Conservation (phyloP, 192 early-diverging fungal species). For the Glomus cerebriforme region DNA sequence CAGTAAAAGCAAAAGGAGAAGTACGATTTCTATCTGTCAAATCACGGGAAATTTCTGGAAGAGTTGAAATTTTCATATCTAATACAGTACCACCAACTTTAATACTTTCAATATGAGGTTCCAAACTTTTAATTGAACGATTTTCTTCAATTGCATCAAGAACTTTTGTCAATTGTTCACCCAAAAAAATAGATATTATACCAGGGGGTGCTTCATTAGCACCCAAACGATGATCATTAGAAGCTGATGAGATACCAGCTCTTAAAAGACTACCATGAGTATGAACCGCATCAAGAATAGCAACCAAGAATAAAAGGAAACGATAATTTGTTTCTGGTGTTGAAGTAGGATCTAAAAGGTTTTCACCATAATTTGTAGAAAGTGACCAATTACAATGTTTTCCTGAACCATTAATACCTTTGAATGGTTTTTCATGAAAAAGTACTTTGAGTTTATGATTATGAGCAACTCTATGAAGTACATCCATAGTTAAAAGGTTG, state of each 20-base stretch:
- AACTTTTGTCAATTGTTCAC: conserved; percentile 95
- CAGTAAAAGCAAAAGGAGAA: conserved; percentile 98
- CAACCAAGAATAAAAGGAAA: conserved; percentile 94
- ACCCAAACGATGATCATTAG: conserved; percentile 98
- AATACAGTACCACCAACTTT: conserved; percentile 93
- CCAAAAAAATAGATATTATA: conserved; percentile 97
- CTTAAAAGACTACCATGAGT: conserved; percentile 91
- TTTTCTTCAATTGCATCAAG: conserved; percentile 89
- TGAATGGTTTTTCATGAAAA: conserved; percentile 99
- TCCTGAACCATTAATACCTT: conserved; percentile 97
- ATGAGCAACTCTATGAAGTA: conserved; percentile 96
- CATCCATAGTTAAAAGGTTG: conserved; percentile 98
- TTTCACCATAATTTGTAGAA: conserved; percentile 92
- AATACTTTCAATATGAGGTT: conserved; percentile 89
- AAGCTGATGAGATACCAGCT: conserved; percentile 88
- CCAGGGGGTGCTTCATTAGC: conserved; percentile 97
- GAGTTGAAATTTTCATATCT: conserved; percentile 91
- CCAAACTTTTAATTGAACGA: conserved; percentile 83
- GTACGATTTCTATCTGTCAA: conserved; percentile 99
- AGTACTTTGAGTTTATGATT: conserved; percentile 95
- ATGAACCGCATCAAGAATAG: conserved; percentile 88
- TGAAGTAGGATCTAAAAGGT: conserved; percentile 94
- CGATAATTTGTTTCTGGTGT: conserved; percentile 98
- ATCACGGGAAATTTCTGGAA: conserved; percentile 92
- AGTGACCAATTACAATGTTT: conserved; percentile 99